Conservation (phyloP, 192 early-diverging fungal genomes). For the Gonapodya sp. region DNA sequence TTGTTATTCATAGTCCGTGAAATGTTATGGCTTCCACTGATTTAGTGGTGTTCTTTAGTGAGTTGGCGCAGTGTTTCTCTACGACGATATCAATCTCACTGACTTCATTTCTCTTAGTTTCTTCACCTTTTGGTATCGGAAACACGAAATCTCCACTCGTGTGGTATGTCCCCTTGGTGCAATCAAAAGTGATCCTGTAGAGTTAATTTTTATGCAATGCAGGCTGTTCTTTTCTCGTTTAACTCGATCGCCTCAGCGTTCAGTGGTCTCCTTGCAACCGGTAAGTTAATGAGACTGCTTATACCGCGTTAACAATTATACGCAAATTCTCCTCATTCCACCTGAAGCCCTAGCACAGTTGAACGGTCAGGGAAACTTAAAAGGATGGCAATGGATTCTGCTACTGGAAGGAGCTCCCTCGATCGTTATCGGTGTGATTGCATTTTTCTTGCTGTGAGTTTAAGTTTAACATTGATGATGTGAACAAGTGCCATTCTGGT, state of each 20-base stretch:
- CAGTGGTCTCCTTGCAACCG: slow-evolving; percentile 44
- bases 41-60: too few relatives aligned
- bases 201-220: neutral
- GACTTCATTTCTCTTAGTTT: neutral
- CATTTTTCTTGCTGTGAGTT: slow-evolving; percentile 38
- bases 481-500: too few relatives aligned
- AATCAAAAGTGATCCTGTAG: too few relatives aligned
- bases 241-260: slow-evolving; percentile 37
- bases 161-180: neutral
- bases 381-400: slow-evolving; percentile 63
- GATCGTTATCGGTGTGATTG: slow-evolving; percentile 34
- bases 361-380: slow-evolving; percentile 34
- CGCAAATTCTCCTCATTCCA: too few relatives aligned
- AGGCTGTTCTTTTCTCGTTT: neutral
- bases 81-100: too few relatives aligned
- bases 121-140: neutral
- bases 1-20: too few relatives aligned
- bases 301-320: too few relatives aligned
- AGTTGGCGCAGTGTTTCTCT: too few relatives aligned
- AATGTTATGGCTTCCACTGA: too few relatives aligned
- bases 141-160: neutral
- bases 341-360: slow-evolving; percentile 17
- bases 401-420: slow-evolving; percentile 45
- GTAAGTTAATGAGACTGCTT: slow-evolving; percentile 23
- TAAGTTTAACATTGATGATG: too few relatives aligned